These are phyloP conservation scores for Plantago coronopus DNA, from an alignment of 305 asterid genomes.

Conservation along the genomic window DNA sequence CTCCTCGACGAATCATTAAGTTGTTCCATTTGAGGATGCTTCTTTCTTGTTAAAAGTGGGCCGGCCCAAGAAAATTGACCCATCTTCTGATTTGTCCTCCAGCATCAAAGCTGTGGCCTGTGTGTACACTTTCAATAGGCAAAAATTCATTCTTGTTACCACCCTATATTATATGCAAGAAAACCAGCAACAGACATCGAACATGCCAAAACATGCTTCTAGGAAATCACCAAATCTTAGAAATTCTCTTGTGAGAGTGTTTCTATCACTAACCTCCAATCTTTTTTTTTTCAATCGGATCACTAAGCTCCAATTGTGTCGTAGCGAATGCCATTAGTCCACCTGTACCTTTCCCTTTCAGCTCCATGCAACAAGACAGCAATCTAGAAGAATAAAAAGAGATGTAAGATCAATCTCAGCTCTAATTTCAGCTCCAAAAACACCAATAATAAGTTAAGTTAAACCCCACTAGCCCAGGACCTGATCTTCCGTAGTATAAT, in stretches of 20 bases:
- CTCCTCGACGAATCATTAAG: too few relatives aligned
- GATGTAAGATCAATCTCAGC: conserved; percentile 22
- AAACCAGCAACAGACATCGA: conserved; percentile 5
- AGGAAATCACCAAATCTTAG: conserved; percentile 16
- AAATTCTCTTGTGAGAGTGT: neutral
- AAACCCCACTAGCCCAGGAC: neutral
- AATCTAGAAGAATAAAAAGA: conserved; percentile 25
- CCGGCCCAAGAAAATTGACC: conserved; percentile 34
- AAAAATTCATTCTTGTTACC: conserved; percentile 21
- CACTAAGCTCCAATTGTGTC: conserved; percentile 26
- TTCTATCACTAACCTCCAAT: conserved; percentile 26
- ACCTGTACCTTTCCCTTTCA: conserved; percentile 12
- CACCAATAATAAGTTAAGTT: too few relatives aligned
- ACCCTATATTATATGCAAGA: neutral
- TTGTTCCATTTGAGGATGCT: neutral
- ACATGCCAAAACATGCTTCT: conserved; percentile 26
- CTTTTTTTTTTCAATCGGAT: too few relatives aligned
- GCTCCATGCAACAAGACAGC: neutral
- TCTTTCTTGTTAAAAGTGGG: conserved; percentile 34
- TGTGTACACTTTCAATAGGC: neutral
- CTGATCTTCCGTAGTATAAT: neutral
- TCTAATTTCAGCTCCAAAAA: conserved; percentile 15
- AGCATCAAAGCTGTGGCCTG: neutral
- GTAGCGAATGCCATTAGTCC: neutral
- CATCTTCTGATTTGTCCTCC: conserved; percentile 18